Evolutionary conservation across 768 basidiomycete genomes (phyloP).

Genomic region (Leccinum variicolor): DNA sequence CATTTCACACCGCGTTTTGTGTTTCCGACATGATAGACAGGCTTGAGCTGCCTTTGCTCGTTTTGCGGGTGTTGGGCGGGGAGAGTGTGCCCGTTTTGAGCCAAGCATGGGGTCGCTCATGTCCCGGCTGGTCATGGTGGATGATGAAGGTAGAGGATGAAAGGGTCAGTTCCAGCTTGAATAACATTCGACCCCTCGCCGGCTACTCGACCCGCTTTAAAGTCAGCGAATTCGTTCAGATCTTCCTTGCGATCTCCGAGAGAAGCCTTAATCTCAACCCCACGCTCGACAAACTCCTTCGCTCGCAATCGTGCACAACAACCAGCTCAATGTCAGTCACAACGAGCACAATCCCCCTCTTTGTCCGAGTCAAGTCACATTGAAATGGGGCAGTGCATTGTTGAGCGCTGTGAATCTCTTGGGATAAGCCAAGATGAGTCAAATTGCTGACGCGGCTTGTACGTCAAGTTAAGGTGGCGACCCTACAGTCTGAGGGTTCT

Average conservation of each 20-base stretch:
- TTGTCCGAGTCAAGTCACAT: not conserved
- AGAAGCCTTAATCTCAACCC: conserved; percentile 4
- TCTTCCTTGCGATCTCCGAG: not conserved
- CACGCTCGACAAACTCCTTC: not conserved
- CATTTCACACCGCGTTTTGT: conserved; percentile 50
- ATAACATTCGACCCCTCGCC: conserved; percentile 8
- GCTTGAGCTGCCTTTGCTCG: conserved; percentile 44
- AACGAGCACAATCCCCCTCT: not conserved
- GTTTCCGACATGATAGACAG: conserved; percentile 43
- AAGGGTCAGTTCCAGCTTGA: not conserved
- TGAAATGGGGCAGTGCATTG: not conserved
- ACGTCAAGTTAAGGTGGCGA: not conserved
- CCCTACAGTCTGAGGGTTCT: conserved; percentile 17
- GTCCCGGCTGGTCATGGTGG: conserved; percentile 16
- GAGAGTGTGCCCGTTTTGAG: conserved; percentile 32
- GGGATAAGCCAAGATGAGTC: conserved; percentile 16
- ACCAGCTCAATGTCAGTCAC: not conserved
- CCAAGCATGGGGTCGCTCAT: conserved; percentile 21
- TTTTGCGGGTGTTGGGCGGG: conserved; percentile 31
- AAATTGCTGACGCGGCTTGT: conserved; percentile 23
- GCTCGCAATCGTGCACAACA: not conserved
- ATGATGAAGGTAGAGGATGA: conserved; percentile 10
- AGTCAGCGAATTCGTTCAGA: conserved; percentile 19
- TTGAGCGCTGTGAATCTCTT: conserved; percentile 2
- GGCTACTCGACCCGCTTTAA: conserved; percentile 23